Conservation (phyloP, 768 basidiomycete genomes). For the Suillus paluster region DNA sequence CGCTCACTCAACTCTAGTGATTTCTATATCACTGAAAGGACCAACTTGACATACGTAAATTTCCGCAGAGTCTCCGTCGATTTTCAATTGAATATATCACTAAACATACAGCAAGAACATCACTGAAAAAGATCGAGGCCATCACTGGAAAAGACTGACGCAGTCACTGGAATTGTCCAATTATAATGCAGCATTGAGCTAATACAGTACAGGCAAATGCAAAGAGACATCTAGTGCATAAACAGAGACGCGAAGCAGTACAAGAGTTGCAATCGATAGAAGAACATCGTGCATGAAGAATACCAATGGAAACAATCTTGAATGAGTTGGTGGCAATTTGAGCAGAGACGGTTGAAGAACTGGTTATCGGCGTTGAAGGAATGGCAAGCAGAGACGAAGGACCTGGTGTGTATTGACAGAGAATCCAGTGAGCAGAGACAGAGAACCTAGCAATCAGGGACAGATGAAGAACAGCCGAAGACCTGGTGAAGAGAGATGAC, state of each 20-base stretch:
- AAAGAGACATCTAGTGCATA: too few species aligned
- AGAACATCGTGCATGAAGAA: not conserved
- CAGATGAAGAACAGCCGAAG: too few species aligned
- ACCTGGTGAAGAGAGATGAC: too few species aligned
- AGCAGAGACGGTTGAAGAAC: not conserved
- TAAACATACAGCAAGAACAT: not conserved
- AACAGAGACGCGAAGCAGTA: not conserved
- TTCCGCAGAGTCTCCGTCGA: not conserved
- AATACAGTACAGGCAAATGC: not conserved
- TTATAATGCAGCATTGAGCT: not conserved
- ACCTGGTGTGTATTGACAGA: not conserved
- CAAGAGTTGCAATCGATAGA: not conserved
- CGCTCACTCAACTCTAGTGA: not conserved
- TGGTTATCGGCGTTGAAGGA: not conserved
- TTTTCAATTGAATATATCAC: not conserved
- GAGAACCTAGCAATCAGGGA: too few species aligned
- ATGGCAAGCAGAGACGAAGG: not conserved
- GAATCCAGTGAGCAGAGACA: too few species aligned
- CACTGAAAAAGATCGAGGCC: not conserved
- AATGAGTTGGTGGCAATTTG: not conserved
- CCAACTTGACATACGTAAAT: not conserved
- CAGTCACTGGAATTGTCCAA: not conserved
- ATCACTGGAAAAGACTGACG: too few species aligned
- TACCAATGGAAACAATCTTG: not conserved
- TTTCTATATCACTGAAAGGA: conserved; percentile 1